Base-by-base conservation (phyloP, 805 yeast species). In the Kazachstania viticola region DNA sequence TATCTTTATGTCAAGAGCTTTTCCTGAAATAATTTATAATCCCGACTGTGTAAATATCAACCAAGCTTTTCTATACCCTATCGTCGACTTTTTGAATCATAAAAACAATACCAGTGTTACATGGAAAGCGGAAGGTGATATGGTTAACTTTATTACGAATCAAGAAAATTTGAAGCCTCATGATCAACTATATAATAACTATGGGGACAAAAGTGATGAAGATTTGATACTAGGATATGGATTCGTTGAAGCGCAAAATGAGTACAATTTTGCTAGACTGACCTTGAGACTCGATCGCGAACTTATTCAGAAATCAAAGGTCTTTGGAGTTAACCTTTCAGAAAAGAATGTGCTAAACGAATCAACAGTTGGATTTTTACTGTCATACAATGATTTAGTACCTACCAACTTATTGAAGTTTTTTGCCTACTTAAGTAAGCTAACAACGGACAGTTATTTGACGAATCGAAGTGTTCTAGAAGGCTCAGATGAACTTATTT, bases 141-240 rank as follows among this genome's bases (percentile, higher is more conserved):
- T 47, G 1, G 67, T 71, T 35, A 47, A 53, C n/a, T 75, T 75
- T 41, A 56, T 51, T 25, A 50, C 70, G 0, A 58, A 61, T 14
- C 51, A 61, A 4, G 14, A 17, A n/a, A 34, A 27, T 23, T 29
- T 30, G 11, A 14, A 13, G 8, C 19, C 18, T 2, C 69, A 69
- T 2, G 50, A 56, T 2, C 79, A 83, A 48, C 39, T 87, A 1
- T 81, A 57, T 56, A 85, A 85, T 50, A 81, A 82, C 54, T 85
- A 87, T 54, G 96, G 95, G 2, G 73, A 80, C 33, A 85, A 84
- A 53, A 79, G 91, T 0, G 85, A 84, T 47, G 93, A 81, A 40
- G 94, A 83, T 41, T 54, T 85, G 17, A 54, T 87, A 5, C 57
- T 85, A 42, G 85, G 79, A 1, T 87, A 87, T 51, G 96, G 96